Conservation (phyloP, 139 green algal genomes). For the Desmodesmus armatus region DNA sequence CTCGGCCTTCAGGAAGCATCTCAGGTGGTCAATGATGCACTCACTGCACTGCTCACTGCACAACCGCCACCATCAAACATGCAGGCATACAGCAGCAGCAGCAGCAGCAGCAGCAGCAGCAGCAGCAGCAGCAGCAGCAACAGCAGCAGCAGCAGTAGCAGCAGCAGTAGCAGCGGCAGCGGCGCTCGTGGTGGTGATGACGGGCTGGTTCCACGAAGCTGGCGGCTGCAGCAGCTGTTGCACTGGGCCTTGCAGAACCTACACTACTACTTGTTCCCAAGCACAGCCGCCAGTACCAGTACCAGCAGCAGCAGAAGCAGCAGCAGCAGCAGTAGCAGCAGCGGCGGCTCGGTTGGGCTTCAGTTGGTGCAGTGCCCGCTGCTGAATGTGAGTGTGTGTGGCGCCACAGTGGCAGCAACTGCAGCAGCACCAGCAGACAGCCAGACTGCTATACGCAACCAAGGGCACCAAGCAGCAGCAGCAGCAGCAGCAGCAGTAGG, state of each 20-base stretch:
- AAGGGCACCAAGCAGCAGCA: neutral
- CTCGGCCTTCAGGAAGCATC: conserved; percentile 21
- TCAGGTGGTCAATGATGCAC: conserved; percentile 16
- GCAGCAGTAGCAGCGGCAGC: neutral
- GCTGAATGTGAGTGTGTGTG: conserved; percentile 68
- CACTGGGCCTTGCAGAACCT: neutral
- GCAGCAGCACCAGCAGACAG: neutral
- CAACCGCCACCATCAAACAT: neutral
- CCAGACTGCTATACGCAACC: neutral
- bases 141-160: neutral
- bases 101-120: conserved; percentile 5
- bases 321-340: neutral
- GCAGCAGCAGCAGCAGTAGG: neutral
- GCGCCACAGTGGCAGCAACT: conserved; percentile 47
- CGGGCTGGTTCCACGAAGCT: neutral
- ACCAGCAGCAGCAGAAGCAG: neutral
- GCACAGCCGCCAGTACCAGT: neutral
- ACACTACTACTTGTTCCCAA: too few relatives aligned
- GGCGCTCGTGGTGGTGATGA: neutral
- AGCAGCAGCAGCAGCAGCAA: neutral
- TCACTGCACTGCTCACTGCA: neutral
- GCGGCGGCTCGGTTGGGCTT: neutral
- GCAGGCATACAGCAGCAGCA: conserved; percentile 9
- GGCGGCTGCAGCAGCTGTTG: too few relatives aligned
- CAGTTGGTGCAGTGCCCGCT: conserved; percentile 24